Evolutionary conservation across 768 basidiomycete species (phyloP).

Genomic region (Phanerodontia chrysosporium): DNA sequence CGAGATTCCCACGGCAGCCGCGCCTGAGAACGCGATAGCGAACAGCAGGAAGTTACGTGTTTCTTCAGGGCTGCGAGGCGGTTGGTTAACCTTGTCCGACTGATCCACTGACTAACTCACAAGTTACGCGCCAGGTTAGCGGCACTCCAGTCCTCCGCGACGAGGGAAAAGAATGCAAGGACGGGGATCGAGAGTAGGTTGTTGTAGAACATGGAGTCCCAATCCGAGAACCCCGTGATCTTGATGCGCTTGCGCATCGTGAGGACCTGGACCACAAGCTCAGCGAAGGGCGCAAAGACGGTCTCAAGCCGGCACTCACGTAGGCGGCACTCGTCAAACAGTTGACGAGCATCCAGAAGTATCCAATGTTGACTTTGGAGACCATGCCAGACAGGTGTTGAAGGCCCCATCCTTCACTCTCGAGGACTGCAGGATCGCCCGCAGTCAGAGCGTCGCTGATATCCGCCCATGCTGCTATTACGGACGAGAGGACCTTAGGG

Average conservation of each 20-base stretch:
- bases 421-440: conserved; percentile 23
- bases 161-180: conserved; percentile 72
- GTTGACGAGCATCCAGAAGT: conserved; percentile 95
- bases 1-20: conserved; percentile 94
- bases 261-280: conserved; percentile 56
- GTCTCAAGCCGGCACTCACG: conserved; percentile 43
- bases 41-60: conserved; percentile 74
- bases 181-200: conserved; percentile 94
- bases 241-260: conserved; percentile 97
- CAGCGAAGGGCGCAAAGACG: background rate
- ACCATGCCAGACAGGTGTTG: conserved; percentile 42
- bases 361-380: conserved; percentile 68
- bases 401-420: conserved; percentile 22
- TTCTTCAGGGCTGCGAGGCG: conserved; percentile 63
- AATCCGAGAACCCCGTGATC: conserved; percentile 90
- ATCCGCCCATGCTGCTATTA: conserved; percentile 97
- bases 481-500: conserved; percentile 80
- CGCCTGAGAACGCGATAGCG: conserved; percentile 95
- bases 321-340: conserved; percentile 88
- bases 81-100: background rate
- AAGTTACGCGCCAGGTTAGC: conserved; percentile 81
- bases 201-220: conserved; percentile 99
- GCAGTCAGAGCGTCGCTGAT: conserved; percentile 44
- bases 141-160: conserved; percentile 86
- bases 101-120: conserved; percentile 46